Conservation (phyloP, 1,284 basidiomycete genomes). For the Apiotrichum brassicae region DNA sequence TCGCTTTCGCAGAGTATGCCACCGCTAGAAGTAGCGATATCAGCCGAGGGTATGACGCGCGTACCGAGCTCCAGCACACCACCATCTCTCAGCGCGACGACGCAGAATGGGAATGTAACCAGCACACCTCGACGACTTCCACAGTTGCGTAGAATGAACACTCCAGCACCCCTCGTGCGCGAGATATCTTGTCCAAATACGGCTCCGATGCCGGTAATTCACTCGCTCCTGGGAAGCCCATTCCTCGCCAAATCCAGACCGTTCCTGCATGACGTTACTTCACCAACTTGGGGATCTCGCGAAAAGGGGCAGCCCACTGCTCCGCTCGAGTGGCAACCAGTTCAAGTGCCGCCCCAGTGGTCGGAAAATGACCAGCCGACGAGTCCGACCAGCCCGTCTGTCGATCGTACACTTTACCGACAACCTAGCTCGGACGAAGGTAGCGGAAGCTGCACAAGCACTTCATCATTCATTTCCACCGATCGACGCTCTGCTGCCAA, state of each 20-base stretch:
- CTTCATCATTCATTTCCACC: constrained; percentile 28
- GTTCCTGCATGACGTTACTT: background rate
- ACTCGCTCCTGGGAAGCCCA: constrained; percentile 38
- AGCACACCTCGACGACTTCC: constrained; percentile 11
- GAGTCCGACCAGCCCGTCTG: background rate
- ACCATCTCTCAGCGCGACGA: constrained; percentile 5
- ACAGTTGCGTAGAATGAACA: constrained; percentile 2
- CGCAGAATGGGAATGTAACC: constrained; percentile 4
- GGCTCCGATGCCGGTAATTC: constrained; percentile 28
- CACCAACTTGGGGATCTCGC: constrained; percentile 1
- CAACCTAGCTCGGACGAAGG: constrained; percentile 23
- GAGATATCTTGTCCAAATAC: constrained; percentile 25
- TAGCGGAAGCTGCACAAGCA: constrained; percentile 34
- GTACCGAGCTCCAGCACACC: constrained; percentile 9
- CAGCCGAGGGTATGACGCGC: constrained; percentile 7
- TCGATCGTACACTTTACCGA: background rate
- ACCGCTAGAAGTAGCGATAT: constrained; percentile 6
- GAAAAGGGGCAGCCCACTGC: background rate
- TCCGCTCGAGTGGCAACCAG: constrained; percentile 1
- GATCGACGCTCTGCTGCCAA: constrained; percentile 25
- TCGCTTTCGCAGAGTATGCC: constrained; percentile 30
- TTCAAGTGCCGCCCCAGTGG: background rate
- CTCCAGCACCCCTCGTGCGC: constrained; percentile 9
- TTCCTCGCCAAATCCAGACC: constrained; percentile 28
- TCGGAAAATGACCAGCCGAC: background rate